Conservation (phyloP, 257 asterid genomes). For the Lycium ferocissimum region DNA sequence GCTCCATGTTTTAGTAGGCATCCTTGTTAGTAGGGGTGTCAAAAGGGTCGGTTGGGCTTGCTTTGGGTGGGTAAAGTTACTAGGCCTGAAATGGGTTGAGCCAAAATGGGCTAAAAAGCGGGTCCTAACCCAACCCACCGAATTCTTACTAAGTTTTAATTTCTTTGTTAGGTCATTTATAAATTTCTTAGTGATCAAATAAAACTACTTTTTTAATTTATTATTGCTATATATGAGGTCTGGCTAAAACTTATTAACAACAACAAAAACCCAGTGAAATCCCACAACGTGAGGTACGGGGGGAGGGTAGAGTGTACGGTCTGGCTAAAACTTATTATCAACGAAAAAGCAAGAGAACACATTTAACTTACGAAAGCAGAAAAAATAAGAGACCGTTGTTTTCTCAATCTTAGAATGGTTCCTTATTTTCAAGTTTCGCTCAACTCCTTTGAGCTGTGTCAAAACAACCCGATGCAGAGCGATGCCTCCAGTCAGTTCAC, state of each 20-base stretch:
- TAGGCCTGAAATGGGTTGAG: too few species aligned
- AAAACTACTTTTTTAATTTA: too few species aligned
- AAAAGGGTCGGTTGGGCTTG: too few species aligned
- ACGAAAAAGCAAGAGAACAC: background rate
- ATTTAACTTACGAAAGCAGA: background rate
- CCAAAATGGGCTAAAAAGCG: too few species aligned
- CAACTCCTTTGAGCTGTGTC: background rate
- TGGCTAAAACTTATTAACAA: background rate
- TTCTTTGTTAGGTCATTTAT: too few species aligned
- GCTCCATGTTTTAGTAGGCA: constrained; percentile 20
- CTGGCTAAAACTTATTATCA: background rate
- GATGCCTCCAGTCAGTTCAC: background rate
- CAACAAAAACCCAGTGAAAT: too few species aligned
- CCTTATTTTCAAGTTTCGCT: background rate
- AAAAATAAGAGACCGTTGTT: background rate
- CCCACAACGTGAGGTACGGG: too few species aligned
- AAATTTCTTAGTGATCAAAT: too few species aligned
- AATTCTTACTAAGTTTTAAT: too few species aligned
- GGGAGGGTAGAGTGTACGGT: too few species aligned
- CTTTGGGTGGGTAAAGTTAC: too few species aligned
- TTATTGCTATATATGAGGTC: background rate
- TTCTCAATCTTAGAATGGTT: background rate
- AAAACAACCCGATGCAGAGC: background rate
- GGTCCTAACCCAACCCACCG: too few species aligned
- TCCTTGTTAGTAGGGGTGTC: background rate